Conservation (phyloP, 75 land plant species). For the Pinus taeda region DNA sequence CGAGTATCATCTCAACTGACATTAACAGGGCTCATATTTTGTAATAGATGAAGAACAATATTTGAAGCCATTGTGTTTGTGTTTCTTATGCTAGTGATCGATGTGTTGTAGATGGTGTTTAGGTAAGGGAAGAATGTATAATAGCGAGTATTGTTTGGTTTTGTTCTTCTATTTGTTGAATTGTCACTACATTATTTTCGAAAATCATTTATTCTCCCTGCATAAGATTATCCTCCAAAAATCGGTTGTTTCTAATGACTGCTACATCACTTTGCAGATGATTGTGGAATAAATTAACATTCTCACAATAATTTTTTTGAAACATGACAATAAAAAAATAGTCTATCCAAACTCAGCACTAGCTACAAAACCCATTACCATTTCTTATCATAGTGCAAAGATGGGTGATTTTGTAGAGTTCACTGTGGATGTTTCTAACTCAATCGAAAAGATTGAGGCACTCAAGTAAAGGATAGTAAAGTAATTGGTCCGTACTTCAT, state of each 20-base stretch:
- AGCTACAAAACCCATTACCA: slow-evolving; percentile 58
- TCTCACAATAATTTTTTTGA: slow-evolving; percentile 53
- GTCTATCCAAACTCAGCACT: slow-evolving; percentile 62
- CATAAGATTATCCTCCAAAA: background rate
- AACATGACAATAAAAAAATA: slow-evolving; percentile 64
- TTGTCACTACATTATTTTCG: too few relatives aligned
- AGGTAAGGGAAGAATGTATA: slow-evolving; percentile 18
- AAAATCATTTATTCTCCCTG: background rate
- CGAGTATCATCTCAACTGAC: slow-evolving; percentile 51
- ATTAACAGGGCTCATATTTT: slow-evolving; percentile 51
- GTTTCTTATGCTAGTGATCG: slow-evolving; percentile 68
- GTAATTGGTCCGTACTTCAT: slow-evolving; percentile 21
- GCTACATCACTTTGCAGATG: too few relatives aligned
- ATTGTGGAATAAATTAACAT: slow-evolving; percentile 73
- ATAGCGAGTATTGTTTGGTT: too few relatives aligned
- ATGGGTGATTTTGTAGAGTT: slow-evolving; percentile 63
- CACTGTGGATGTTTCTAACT: slow-evolving; percentile 39
- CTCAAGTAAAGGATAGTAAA: slow-evolving; percentile 35
- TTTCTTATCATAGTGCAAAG: slow-evolving; percentile 58
- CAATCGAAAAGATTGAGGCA: slow-evolving; percentile 43
- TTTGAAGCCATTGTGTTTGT: slow-evolving; percentile 74
- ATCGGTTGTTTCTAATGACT: too few relatives aligned
- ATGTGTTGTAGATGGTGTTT: slow-evolving; percentile 63
- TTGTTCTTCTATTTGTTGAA: background rate
- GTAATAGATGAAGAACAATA: slow-evolving; percentile 43